Percentiles rank a stretch among this genome's conserved stretches.
Conservation (phyloP, 192 early-diverging fungal species). For the Pilaira anomala region DNA sequence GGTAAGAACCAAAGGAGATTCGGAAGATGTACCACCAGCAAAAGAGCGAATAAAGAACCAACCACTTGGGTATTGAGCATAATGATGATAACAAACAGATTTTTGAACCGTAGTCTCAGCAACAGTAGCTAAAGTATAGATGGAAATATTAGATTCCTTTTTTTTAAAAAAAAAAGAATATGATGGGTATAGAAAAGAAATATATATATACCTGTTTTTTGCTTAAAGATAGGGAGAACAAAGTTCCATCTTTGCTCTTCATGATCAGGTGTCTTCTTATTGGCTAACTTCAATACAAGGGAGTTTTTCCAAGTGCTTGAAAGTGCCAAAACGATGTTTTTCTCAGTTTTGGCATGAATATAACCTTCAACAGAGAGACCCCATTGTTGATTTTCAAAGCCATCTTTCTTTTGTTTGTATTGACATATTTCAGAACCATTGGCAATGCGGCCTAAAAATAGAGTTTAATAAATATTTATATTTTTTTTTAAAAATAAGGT, state of each 20-base stretch:
- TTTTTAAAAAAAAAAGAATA: neutral
- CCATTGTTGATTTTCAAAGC: slow-evolving; percentile 32
- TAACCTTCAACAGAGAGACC: slow-evolving; percentile 23
- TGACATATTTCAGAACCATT: slow-evolving; percentile 21
- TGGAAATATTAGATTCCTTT: neutral
- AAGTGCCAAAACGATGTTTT: slow-evolving; percentile 19
- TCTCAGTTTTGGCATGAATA: slow-evolving; percentile 25
- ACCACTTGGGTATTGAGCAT: slow-evolving; percentile 30
- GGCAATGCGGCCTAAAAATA: slow-evolving; percentile 13
- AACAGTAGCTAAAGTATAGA: slow-evolving; percentile 8
- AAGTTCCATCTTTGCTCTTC: slow-evolving; percentile 35
- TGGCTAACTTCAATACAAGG: slow-evolving; percentile 1
- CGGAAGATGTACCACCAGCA: neutral
- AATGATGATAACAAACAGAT: slow-evolving; percentile 18
- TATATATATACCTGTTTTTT: slow-evolving; percentile 20
- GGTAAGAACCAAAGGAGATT: slow-evolving; percentile 18
- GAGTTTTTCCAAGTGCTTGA: neutral
- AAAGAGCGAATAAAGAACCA: slow-evolving; percentile 35
- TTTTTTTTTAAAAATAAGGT: neutral
- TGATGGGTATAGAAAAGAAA: neutral
- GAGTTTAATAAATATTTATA: neutral
- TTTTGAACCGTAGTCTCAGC: slow-evolving; percentile 20
- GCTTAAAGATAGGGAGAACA: slow-evolving; percentile 35
- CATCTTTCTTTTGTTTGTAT: slow-evolving; percentile 22
- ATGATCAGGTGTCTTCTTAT: neutral